These are phyloP conservation scores for Volvariella surrecta DNA, from an alignment of 1,284 basidiomycete species.

Conservation along the genomic window DNA sequence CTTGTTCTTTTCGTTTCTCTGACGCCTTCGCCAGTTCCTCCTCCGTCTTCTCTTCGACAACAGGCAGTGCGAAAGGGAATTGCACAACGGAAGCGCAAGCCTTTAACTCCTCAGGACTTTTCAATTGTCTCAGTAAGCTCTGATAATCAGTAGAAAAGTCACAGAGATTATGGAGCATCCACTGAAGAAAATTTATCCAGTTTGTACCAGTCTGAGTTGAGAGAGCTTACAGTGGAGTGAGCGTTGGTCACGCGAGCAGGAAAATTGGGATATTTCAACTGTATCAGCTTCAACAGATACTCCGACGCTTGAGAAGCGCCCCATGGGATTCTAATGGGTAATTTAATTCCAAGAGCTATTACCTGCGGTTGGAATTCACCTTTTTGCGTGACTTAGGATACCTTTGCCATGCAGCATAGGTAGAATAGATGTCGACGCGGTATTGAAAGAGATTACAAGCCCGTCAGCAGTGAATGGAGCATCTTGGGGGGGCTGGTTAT, in stretches of 20 bases:
- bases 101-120: slow-evolving; percentile 57
- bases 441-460: slow-evolving; percentile 78
- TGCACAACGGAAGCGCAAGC: slow-evolving; percentile 70
- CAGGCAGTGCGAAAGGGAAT: slow-evolving; percentile 72
- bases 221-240: slow-evolving; percentile 44
- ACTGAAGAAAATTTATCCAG: slow-evolving; percentile 33
- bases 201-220: background rate
- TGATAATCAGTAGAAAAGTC: slow-evolving; percentile 81
- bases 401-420: slow-evolving; percentile 79
- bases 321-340: slow-evolving; percentile 79
- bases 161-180: slow-evolving; percentile 87
- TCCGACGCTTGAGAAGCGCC: slow-evolving; percentile 88
- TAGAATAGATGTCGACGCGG: slow-evolving; percentile 80
- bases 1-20: slow-evolving; percentile 81
- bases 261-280: slow-evolving; percentile 95
- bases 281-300: slow-evolving; percentile 85
- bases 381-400: slow-evolving; percentile 75
- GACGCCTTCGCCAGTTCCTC: slow-evolving; percentile 77
- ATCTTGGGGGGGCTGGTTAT: slow-evolving; percentile 34
- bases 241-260: slow-evolving; percentile 47
- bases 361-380: slow-evolving; percentile 37
- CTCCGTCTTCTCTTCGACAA: slow-evolving; percentile 81
- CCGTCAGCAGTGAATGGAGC: slow-evolving; percentile 55
- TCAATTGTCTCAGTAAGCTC: slow-evolving; percentile 54
- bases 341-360: background rate